Base-by-base conservation (phyloP, 1,284 basidiomycete genomes). In the Heliocybe sulcata region DNA sequence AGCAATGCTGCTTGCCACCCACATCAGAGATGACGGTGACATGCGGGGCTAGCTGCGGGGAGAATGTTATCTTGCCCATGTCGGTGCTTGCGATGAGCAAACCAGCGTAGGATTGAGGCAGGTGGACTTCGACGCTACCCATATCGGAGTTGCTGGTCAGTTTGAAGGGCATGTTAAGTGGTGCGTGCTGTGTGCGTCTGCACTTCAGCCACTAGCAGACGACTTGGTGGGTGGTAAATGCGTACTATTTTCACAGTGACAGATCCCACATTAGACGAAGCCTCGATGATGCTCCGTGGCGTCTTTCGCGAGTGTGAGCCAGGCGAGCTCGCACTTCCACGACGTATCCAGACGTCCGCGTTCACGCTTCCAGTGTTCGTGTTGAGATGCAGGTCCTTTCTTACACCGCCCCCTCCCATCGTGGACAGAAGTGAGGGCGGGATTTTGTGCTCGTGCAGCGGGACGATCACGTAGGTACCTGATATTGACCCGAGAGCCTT, bases 391-490 rank as follows among this genome's bases (percentile, higher is more conserved):
- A 57, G 25, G 45, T 57, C 55, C 54, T 55, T 55, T n/a, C 56
- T 35, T 9, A 48, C 33, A 22, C 42, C 53, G 22, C 48, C 54
- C 12, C 35, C 52, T 14, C 35, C 35, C n/a, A 54, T 22, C 23
- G 35, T 20, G 22, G 51, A 45, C 14, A 59, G 38, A 16, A 59
- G 31, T 29, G 51, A 53, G 9, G 25, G 29, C 11, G 58, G 58
- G 8, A 57, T 51, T 8, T 45, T 35, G 25, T 54, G 51, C 11
- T 42, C 51, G n/a, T 42, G 19, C 16, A 42, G 19, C 23, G 55
- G 42, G 51, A 57, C 55, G 33, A 59, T 55, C 42, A 57, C 50
- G 49, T 55, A 57, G 14, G 38, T 52, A 2, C 54, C 56, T 27
- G 48, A 55, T 35, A 55, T 57, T 1, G 54, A 55, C 16, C 20